Evolutionary conservation across 2,329 filamentous ascomycete species (phyloP).

Genomic region (Aspergillus sp.): DNA sequence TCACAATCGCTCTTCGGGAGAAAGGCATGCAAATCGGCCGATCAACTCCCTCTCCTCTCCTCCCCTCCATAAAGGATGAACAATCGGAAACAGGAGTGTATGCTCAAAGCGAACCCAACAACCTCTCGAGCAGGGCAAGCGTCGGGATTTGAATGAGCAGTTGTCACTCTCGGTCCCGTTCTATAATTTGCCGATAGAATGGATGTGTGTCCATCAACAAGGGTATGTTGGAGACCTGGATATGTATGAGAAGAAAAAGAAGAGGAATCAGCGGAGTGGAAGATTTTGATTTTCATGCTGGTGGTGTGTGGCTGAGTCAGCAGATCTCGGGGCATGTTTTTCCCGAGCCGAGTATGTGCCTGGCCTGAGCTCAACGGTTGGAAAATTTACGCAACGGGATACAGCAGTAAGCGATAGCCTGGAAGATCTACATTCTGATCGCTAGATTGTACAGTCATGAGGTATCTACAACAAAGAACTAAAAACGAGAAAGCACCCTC

Average conservation of each 20-base stretch:
- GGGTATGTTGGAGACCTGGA: constrained; percentile 52
- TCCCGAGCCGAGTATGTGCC: constrained; percentile 1
- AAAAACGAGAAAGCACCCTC: constrained; percentile 74
- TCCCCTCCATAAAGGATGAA: background rate
- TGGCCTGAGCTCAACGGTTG: background rate
- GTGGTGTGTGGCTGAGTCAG: constrained; percentile 24
- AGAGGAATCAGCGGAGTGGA: constrained; percentile 18
- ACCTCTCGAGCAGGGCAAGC: constrained; percentile 36
- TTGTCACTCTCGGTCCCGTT: constrained; percentile 46
- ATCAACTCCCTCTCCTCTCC: background rate
- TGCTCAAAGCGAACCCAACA: constrained; percentile 53
- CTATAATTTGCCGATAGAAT: constrained; percentile 50
- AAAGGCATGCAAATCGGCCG: constrained; percentile 9
- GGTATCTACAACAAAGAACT: constrained; percentile 20
- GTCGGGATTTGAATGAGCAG: constrained; percentile 51
- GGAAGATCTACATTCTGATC: background rate
- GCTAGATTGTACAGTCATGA: constrained; percentile 10
- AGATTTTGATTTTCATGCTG: constrained; percentile 21
- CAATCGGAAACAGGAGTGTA: constrained; percentile 29
- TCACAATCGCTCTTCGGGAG: background rate
- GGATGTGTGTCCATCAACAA: constrained; percentile 42
- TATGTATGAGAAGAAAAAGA: constrained; percentile 34
- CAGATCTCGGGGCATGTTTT: background rate
- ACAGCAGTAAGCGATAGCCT: too few relatives aligned
- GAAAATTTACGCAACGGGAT: background rate